Base-by-base conservation (phyloP, 495 filamentous ascomycete genomes). In the Choiromyces venosus region DNA sequence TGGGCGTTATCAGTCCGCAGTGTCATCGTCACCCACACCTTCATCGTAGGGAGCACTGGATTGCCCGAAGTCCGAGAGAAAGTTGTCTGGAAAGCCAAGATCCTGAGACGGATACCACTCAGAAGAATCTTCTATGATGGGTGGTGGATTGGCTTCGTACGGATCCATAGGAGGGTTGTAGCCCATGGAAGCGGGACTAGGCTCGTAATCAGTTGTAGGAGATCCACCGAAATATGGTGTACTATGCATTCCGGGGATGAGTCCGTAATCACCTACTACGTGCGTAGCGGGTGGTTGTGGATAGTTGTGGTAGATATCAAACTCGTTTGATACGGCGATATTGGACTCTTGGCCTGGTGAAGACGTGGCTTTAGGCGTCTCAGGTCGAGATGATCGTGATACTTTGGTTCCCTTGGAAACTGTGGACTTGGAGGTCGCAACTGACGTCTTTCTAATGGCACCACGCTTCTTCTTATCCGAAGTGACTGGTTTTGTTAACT, bases 401-500 rank as follows among this genome's bases (percentile, higher is more conserved):
- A 46, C 33, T 66, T 37, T 38, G 35, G 29, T 18, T 6, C 19
- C 56, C 12, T 25, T 25, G 38, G 19, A 65, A 66, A 25, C 6
- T 67, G 52, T 8, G 39, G 38, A 16, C n/a, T 61, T 33, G 65
- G n/a, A 71, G 56, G 38, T 14, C 64, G 69, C 10, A 44, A 25
- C 46, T 29, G 46, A 56, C 2, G 46, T 14, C 46, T 29, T 56
- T 29, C n/a, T 56, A 12, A 29, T 56, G 46, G 10, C 68, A 42
- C 72, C 65, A 21, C 69, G 70, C 36, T 68, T 76, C 37, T 36
- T 72, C 35, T 44, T 77, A 38, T 66, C 29, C 19, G 39, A 10
- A n/a, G 40, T 82, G 25, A 72, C 68, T 35, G 80, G 76, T 5
- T 75, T 82, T 36, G 81, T 77, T 12, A 76, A 79, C 67, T 86